Evolutionary conservation across 208 protist genomes (phyloP), one percentile per base, ranked within the genome.

Genomic region (Crithidia mellificae): DNA sequence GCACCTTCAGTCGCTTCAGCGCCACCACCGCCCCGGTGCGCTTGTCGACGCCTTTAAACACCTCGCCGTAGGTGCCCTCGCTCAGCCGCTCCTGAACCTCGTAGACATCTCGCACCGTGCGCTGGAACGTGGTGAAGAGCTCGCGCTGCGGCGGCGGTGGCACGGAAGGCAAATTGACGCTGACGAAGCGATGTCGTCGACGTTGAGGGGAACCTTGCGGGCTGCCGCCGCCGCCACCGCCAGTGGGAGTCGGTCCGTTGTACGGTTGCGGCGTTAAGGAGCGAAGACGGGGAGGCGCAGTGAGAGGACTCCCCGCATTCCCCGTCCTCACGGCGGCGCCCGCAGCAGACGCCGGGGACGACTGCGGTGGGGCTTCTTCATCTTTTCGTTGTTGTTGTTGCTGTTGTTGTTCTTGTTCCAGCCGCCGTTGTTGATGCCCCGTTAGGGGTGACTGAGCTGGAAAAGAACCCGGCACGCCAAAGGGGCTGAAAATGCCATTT

Each of bases 41-140:
- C 58, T 77, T 74, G 53, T 82, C 73, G 24, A 68, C 74, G 24
- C 86, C 88, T 43, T 83, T 68, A 77, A 96, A 99, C 4, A 99
- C 98, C 52, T 97, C 93, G 52, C 98, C 98, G 74, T 98, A 99
- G 29, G 96, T 97, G 41, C 98, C 98, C 67, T 99, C 96, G 71
- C 96, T 96, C 20, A 99, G 87, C 70, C 97, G 95, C 46, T 92
- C 72, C 20, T 84, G 52, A 19, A 91, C 63, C 9, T 74, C 68
- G 70, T 97, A 97, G 54, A 80, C 66, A 14, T 84, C 79, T 61
- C 85, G 69, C 41, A 93, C 77, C 57, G 70, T 78, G 36, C 66
- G 72, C 63, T 87, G 54, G n/a, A 95, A 74, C 12, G 66, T 62
- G 46, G 53, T 66, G 49, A 89, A 90, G 50, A 64, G 44, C 27